Evolutionary conservation across 345 rosid genomes (phyloP), one percentile per base, ranked within the genome.

Genomic region (Corchorus olitorius): DNA sequence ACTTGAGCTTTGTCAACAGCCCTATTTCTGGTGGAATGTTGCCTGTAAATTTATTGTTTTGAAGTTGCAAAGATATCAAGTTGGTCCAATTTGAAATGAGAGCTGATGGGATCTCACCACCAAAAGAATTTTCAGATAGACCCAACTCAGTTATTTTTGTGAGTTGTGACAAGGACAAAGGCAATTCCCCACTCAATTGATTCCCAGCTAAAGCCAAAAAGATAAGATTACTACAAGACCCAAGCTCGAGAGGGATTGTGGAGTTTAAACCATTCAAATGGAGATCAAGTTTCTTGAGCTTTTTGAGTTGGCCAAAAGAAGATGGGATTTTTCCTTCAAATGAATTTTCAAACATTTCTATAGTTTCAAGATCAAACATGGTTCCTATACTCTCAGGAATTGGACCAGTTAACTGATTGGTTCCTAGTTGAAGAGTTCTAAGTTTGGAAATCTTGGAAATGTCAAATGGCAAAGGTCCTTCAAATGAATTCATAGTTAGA

Each of bases 401-500:
- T 14, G 55, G 75, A 65, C 93, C 89, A 10, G 20, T 75, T 22
- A 89, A 86, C 4, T n/a, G 33, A 78, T 90, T 88, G 52, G 22
- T 48, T 4, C 61, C 79, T 3, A 88, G 53, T 9, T 33, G 85
- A 55, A 90, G 80, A 10, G 80, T 76, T 77, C 41, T 82, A 74
- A 90, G 90, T 73, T 77, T 81, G 58, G 87, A 84, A 75, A 91
- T 91, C 77, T 78, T 86, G 43, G 91, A 84, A 74, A 91, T 69
- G 77, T 80, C 81, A 0, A 83, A 49, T 27, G 90, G 77, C 65
- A 88, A 60, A 2, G 85, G 76, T 13, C 94, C 90, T 17, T 56
- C 72, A 72, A 91, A 86, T 5, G 46, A 72, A 79, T 91, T 91
- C 0, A 1, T 8, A 2, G 79, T 74, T 74, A 89, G 88, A 73